phyloP scores from a whole-genome alignment of 768 basidiomycete species.

The Boletus sp. region DNA sequence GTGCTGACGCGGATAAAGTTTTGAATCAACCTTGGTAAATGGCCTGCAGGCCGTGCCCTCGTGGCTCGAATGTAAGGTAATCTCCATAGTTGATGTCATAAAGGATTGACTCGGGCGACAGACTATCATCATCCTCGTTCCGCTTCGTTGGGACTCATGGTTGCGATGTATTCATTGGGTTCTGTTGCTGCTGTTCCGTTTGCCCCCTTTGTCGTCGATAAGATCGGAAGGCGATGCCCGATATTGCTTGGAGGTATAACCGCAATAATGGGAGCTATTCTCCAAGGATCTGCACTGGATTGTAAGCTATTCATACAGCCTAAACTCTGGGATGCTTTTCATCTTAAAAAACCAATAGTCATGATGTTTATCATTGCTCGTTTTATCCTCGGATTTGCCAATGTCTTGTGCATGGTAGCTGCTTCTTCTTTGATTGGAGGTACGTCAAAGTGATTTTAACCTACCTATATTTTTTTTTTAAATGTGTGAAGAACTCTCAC shows the following conservation, averaged over 20 bases:
- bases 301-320: not conserved
- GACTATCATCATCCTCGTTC: not conserved
- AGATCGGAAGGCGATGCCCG: not conserved
- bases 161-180: too few species aligned
- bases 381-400: constrained; percentile 18
- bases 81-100: not conserved
- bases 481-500: constrained; percentile 15
- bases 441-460: not conserved
- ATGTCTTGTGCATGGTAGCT: constrained; percentile 14
- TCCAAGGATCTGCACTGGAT: constrained; percentile 17
- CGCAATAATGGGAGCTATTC: constrained; percentile 6
- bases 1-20: not conserved
- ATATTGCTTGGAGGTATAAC: constrained; percentile 10
- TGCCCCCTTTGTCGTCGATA: too few species aligned
- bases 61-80: not conserved
- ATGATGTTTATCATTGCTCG: constrained; percentile 15
- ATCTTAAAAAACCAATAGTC: not conserved
- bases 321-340: not conserved
- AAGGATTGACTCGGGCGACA: not conserved
- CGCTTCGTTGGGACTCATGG: too few species aligned
- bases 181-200: too few species aligned
- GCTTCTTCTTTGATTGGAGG: constrained; percentile 24
- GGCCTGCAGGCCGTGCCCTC: not conserved
- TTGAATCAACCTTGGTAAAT: constrained; percentile 23
- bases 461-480: too few species aligned